These are phyloP conservation scores for Phytophthora constricta DNA, from an alignment of 352 stramenopile species.

Conservation along the genomic window DNA sequence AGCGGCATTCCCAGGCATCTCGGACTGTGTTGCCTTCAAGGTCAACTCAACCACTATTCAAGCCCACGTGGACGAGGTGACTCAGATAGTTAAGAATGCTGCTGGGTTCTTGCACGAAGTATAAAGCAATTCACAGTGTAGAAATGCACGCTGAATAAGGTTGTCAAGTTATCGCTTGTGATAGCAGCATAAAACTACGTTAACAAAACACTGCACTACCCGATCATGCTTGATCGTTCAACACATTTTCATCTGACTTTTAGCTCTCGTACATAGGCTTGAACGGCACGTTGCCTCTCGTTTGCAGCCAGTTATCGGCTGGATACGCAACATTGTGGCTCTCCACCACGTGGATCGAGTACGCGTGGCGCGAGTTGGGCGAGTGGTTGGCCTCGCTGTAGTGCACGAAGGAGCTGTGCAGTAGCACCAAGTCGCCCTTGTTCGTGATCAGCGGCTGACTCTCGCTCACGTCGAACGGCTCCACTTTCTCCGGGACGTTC, in stretches of 20 bases:
- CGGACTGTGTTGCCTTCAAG: constrained; percentile 14
- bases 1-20: constrained; percentile 17
- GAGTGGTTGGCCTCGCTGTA: constrained; percentile 94
- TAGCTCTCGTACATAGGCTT: constrained; percentile 64
- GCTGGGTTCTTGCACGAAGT: constrained; percentile 29
- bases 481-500: constrained; percentile 55
- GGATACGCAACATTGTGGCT: constrained; percentile 88
- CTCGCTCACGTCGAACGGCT: constrained; percentile 62
- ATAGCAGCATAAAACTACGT: neutral
- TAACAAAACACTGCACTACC: too few species aligned
- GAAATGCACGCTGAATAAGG: too few species aligned
- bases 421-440: constrained; percentile 93
- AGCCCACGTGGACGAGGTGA: constrained; percentile 24
- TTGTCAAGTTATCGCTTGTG: too few species aligned
- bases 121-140: constrained; percentile 2
- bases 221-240: too few species aligned
- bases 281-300: constrained; percentile 70
- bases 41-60: constrained; percentile 25
- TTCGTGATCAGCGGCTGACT: constrained; percentile 85
- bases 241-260: too few species aligned
- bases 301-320: constrained; percentile 95
- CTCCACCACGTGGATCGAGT: constrained; percentile 96
- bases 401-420: constrained; percentile 95
- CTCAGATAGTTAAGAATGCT: constrained; percentile 29
- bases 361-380: constrained; percentile 91